phyloP scores from a whole-genome alignment of 495 filamentous ascomycete species.

The Venustampulla echinocandica region DNA sequence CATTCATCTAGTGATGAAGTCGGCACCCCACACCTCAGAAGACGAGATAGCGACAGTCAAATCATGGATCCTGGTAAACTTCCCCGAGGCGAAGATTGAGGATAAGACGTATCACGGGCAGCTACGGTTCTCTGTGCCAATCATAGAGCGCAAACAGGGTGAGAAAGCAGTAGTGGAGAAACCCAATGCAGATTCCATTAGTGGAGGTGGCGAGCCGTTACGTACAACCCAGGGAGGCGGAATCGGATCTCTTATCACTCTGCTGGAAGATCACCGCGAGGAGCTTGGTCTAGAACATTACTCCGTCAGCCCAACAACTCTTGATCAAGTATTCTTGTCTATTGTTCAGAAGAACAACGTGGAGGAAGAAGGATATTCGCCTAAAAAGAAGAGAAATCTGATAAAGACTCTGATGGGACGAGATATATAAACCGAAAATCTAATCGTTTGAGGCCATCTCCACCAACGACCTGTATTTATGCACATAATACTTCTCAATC shows the following conservation, averaged over 20 bases:
- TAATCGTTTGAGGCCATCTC: too few species aligned
- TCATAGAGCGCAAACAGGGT: conserved; percentile 9
- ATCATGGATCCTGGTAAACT: conserved; percentile 47
- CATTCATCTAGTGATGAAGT: conserved; percentile 63
- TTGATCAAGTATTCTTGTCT: conserved; percentile 81
- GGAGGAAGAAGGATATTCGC: conserved; percentile 57
- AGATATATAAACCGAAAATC: too few species aligned
- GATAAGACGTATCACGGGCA: conserved; percentile 74
- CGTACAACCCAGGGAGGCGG: conserved; percentile 6
- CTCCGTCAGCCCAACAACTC: conserved; percentile 68
- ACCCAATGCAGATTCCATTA: conserved; percentile 18
- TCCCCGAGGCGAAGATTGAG: conserved; percentile 56
- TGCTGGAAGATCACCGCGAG: conserved; percentile 59
- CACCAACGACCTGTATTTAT: too few species aligned
- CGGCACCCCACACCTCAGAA: conserved; percentile 58
- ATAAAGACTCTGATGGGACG: too few species aligned
- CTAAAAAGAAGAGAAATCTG: conserved; percentile 4
- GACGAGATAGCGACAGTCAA: conserved; percentile 57
- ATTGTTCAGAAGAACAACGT: conserved; percentile 73
- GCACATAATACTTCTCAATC: too few species aligned
- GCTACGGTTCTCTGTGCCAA: conserved; percentile 65
- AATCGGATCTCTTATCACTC: conserved; percentile 57
- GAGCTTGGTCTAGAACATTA: conserved; percentile 67
- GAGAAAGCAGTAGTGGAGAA: neutral
- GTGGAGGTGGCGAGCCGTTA: conserved; percentile 21